phyloP scores from a whole-genome alignment of 2,329 filamentous ascomycete species.

The Clarireedia hainanense region DNA sequence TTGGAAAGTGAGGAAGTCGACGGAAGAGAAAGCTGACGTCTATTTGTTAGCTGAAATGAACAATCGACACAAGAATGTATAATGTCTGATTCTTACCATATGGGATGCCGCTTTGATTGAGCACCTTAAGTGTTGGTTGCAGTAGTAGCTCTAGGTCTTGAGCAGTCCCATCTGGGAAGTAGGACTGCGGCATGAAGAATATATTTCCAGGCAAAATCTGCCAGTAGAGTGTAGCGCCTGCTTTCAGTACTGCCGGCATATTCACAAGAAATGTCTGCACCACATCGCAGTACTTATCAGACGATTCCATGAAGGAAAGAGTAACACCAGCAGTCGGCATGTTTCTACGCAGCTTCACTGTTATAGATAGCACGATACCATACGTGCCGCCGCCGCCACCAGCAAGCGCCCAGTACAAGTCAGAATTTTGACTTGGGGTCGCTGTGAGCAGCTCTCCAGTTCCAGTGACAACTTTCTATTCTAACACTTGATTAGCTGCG shows the following conservation, averaged over 20 bases:
- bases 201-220: conserved; percentile 8
- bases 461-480: conserved; percentile 46
- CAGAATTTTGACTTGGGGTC: conserved; percentile 37
- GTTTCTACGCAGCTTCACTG: conserved; percentile 41
- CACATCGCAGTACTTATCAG: conserved; percentile 6
- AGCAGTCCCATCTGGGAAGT: conserved; percentile 6
- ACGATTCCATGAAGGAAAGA: background rate
- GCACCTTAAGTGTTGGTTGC: background rate
- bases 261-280: conserved; percentile 1
- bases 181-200: conserved; percentile 7
- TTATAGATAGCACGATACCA: conserved; percentile 47
- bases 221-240: conserved; percentile 2
- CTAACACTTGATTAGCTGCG: conserved; percentile 49
- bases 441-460: conserved; percentile 40
- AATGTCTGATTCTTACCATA: background rate
- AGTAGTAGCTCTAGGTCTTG: conserved; percentile 2
- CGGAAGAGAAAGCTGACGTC: background rate
- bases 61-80: background rate
- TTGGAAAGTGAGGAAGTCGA: conserved; percentile 5
- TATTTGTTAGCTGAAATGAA: background rate
- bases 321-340: conserved; percentile 20
- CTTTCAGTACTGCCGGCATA: conserved; percentile 3
- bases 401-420: conserved; percentile 55
- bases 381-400: conserved; percentile 55
- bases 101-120: conserved; percentile 2